Percentiles rank a stretch among this genome's conserved stretches.
Evolutionary conservation across 140 eudicot species (phyloP).

Genomic region (Oenanthe javanica): DNA sequence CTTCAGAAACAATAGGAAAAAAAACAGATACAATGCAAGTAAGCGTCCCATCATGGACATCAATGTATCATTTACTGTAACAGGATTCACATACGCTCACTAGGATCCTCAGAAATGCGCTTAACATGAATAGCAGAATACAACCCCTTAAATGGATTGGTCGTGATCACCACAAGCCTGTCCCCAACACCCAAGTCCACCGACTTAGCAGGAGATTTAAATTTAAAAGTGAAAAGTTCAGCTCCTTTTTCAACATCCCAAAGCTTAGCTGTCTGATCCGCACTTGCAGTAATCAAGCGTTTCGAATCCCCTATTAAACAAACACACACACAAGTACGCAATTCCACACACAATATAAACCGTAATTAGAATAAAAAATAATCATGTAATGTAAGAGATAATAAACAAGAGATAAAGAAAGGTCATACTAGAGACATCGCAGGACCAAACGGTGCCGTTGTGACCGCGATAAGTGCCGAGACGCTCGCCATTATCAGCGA

Average conservation of each 20-base stretch:
- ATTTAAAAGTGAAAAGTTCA: constrained; percentile 57
- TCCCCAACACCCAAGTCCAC: constrained; percentile 88
- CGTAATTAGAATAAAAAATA: too few relatives aligned
- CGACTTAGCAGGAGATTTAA: constrained; percentile 84
- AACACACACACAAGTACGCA: not conserved
- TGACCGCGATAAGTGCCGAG: constrained; percentile 92
- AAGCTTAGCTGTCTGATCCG: constrained; percentile 80
- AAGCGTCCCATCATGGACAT: not conserved
- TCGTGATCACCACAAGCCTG: constrained; percentile 76
- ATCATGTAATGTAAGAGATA: not conserved
- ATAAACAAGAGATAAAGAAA: not conserved
- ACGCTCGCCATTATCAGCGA: constrained; percentile 87
- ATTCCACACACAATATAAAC: not conserved
- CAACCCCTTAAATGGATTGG: constrained; percentile 86
- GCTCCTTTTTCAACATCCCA: constrained; percentile 77
- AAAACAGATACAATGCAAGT: not conserved
- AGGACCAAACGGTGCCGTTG: constrained; percentile 95
- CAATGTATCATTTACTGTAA: not conserved
- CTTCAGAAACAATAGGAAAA: not conserved
- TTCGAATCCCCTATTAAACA: constrained; percentile 59
- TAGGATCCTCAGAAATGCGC: constrained; percentile 48
- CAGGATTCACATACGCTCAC: constrained; percentile 51
- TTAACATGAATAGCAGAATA: constrained; percentile 82
- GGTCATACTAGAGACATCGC: constrained; percentile 49
- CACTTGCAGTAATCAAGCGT: constrained; percentile 77